Conservation (phyloP, 2,329 filamentous ascomycete species). For the Fusarium brevicatenulatum region DNA sequence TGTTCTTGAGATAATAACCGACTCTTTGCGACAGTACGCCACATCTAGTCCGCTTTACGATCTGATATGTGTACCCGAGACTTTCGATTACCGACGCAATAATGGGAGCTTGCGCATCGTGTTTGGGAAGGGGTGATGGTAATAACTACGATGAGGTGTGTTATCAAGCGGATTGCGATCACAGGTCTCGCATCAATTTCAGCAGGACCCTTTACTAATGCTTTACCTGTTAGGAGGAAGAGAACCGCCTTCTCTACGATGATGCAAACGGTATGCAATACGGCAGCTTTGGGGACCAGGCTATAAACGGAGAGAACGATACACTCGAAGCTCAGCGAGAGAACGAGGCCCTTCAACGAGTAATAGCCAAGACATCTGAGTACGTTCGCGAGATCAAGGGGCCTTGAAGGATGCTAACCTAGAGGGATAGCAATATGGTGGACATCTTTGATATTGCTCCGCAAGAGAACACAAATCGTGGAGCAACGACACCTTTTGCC, state of each 20-base stretch:
- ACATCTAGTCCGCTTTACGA: constrained; percentile 2
- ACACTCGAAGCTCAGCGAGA: constrained; percentile 71
- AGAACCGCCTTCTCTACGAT: constrained; percentile 68
- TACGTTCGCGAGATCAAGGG: constrained; percentile 49
- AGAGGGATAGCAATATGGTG: constrained; percentile 67
- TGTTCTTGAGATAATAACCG: constrained; percentile 3
- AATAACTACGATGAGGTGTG: constrained; percentile 67
- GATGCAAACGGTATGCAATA: constrained; percentile 69
- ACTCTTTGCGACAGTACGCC: constrained; percentile 3
- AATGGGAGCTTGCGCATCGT: constrained; percentile 72
- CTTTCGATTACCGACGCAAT: constrained; percentile 35
- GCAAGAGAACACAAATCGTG: constrained; percentile 54
- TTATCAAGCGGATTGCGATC: not conserved
- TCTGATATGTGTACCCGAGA: constrained; percentile 37
- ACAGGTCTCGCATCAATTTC: not conserved
- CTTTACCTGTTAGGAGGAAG: constrained; percentile 60
- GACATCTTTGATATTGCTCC: constrained; percentile 74
- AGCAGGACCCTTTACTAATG: constrained; percentile 8
- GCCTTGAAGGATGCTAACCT: constrained; percentile 13
- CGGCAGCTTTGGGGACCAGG: constrained; percentile 69
- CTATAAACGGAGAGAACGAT: constrained; percentile 65
- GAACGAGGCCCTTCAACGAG: constrained; percentile 70
- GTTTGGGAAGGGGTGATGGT: constrained; percentile 62
- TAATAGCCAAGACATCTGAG: constrained; percentile 73
- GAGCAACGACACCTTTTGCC: constrained; percentile 54